Conservation (phyloP, 169 alveolate genomes). For the Plasmodium berghei region DNA sequence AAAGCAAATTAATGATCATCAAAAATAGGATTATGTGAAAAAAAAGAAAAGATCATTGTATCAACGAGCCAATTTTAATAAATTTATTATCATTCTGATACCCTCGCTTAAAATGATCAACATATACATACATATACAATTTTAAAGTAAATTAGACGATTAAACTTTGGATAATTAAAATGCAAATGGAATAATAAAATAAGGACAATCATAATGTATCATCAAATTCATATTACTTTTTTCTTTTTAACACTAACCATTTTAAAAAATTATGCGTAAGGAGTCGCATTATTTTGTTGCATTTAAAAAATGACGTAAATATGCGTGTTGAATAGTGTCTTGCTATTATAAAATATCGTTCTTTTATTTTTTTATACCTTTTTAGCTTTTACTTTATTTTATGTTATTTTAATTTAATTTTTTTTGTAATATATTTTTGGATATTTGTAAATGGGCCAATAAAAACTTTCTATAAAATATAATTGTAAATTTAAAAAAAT, state of each 20-base stretch:
- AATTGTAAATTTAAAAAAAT: neutral
- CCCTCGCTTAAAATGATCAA: too few species aligned
- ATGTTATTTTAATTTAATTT: neutral
- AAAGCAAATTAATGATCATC: too few species aligned
- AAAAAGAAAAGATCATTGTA: too few species aligned
- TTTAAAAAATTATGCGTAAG: constrained; percentile 85
- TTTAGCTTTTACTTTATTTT: constrained; percentile 1
- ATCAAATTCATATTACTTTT: too few species aligned
- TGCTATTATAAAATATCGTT: neutral
- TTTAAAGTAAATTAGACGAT: too few species aligned
- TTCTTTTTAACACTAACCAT: constrained; percentile 78
- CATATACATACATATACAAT: too few species aligned
- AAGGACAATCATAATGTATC: too few species aligned
- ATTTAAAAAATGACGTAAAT: constrained; percentile 20
- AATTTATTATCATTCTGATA: too few species aligned
- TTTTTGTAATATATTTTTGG: neutral
- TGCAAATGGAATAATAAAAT: too few species aligned
- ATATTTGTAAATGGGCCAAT: neutral
- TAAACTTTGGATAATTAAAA: too few species aligned
- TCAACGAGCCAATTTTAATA: too few species aligned
- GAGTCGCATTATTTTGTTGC: constrained; percentile 78
- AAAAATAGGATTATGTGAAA: too few species aligned
- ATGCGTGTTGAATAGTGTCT: neutral
- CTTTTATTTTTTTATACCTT: constrained; percentile 1
- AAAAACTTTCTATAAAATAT: neutral